Conservation (phyloP, 805 yeast genomes). For the Tetrapisispora fleetii region DNA sequence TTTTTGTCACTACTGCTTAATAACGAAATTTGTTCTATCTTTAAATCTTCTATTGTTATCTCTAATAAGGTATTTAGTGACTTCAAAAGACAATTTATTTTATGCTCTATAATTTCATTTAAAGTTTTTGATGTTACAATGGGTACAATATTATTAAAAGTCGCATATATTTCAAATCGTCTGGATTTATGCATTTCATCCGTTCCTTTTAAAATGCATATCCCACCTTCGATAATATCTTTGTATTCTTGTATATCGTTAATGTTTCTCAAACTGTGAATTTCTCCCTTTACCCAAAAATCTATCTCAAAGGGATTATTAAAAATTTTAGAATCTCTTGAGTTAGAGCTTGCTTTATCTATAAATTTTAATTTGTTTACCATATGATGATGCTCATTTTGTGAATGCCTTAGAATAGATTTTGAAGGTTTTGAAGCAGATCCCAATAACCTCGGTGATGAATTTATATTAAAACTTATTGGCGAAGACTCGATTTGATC, state of each 20-base stretch:
- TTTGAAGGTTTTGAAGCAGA: conserved; percentile 16
- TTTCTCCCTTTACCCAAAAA: conserved; percentile 25
- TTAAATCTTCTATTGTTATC: conserved; percentile 12
- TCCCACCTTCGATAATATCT: conserved; percentile 19
- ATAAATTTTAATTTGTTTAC: conserved; percentile 3
- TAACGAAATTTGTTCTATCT: conserved; percentile 11
- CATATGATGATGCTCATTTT: not conserved
- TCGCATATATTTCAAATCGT: conserved; percentile 26
- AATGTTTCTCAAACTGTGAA: conserved; percentile 15
- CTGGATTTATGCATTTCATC: conserved; percentile 4
- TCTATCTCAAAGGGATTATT: conserved; percentile 1
- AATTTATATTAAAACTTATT: conserved; percentile 7
- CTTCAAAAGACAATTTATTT: conserved; percentile 11
- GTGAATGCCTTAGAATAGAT: conserved; percentile 20
- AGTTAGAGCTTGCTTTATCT: not conserved
- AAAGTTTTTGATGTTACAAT: conserved; percentile 2
- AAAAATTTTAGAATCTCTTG: not conserved
- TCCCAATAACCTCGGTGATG: conserved; percentile 15
- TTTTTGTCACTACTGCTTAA: conserved; percentile 9
- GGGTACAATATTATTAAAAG: conserved; percentile 24
- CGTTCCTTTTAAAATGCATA: conserved; percentile 9
- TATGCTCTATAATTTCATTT: conserved; percentile 10
- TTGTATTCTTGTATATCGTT: conserved; percentile 17
- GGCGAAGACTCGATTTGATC: conserved; percentile 24
- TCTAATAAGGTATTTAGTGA: conserved; percentile 10